These are phyloP conservation scores for Penicillium sp. DNA, from an alignment of 2,329 filamentous ascomycete genomes.

Conservation along the genomic window DNA sequence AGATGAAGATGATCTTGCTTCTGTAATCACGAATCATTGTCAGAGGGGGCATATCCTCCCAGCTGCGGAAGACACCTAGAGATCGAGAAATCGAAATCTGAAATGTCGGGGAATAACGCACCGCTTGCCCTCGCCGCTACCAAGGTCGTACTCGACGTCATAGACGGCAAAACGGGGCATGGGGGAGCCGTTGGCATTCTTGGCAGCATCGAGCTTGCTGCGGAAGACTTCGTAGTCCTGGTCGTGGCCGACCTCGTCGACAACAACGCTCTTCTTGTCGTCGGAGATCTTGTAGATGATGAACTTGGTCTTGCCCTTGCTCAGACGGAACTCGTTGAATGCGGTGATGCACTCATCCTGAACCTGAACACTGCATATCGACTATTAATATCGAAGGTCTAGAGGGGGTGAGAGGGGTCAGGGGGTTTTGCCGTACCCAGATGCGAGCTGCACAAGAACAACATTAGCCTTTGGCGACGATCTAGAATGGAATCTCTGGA, in stretches of 20 bases:
- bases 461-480: conserved; percentile 8
- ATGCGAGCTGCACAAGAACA: conserved; percentile 31
- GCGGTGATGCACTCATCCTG: conserved; percentile 46
- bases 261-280: conserved; percentile 50
- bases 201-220: conserved; percentile 43
- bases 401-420: conserved; percentile 2
- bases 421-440: conserved; percentile 28
- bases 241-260: conserved; percentile 47
- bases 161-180: conserved; percentile 51
- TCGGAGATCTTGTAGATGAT: conserved; percentile 55
- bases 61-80: background rate
- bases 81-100: background rate
- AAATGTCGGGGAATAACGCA: conserved; percentile 23
- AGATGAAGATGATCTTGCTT: conserved; percentile 54
- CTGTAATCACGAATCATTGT: conserved; percentile 28
- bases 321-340: conserved; percentile 50
- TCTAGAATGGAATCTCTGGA: background rate
- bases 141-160: conserved; percentile 51
- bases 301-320: conserved; percentile 46
- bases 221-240: conserved; percentile 50
- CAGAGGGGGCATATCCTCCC: conserved; percentile 6
- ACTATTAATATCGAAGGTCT: conserved; percentile 18
- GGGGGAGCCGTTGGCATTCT: conserved; percentile 43
- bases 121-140: conserved; percentile 49
- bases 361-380: conserved; percentile 42